These are phyloP conservation scores for Oryza australiensis DNA, from an alignment of 176 grass and related monocot genomes.

Conservation along the genomic window DNA sequence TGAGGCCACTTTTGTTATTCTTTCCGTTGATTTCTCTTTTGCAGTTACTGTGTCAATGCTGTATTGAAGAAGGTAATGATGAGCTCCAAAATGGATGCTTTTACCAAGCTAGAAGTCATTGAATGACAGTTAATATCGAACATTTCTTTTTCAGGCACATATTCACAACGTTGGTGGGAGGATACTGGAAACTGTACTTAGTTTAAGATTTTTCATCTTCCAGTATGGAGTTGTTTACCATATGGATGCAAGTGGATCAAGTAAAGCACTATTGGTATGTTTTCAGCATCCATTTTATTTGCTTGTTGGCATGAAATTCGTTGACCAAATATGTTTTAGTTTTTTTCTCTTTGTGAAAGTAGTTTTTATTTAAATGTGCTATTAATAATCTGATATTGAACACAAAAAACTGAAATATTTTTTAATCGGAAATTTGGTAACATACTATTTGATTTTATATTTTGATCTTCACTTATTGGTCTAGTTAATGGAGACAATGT, in stretches of 20 bases:
- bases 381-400: background rate
- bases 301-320: slow-evolving; percentile 21
- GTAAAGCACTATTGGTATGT: slow-evolving; percentile 69
- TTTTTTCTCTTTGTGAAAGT: background rate
- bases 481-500: background rate
- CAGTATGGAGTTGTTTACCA: slow-evolving; percentile 96
- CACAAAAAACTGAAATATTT: background rate
- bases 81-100: slow-evolving; percentile 2
- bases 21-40: background rate
- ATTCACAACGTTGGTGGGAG: slow-evolving; percentile 80
- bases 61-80: background rate
- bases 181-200: slow-evolving; percentile 81
- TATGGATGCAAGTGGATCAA: slow-evolving; percentile 48
- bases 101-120: background rate
- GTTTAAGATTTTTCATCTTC: slow-evolving; percentile 89
- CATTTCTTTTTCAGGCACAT: slow-evolving; percentile 62
- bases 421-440: background rate
- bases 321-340: slow-evolving; percentile 13
- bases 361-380: slow-evolving; percentile 26
- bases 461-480: background rate
- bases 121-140: slow-evolving; percentile 33
- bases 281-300: slow-evolving; percentile 11
- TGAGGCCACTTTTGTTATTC: background rate
- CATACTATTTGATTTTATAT: background rate
- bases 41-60: background rate